A percentile compares a stretch with the other conserved stretches of the same genome.
phyloP scores from a whole-genome alignment of 208 protist species.

The Angomonas deanei region DNA sequence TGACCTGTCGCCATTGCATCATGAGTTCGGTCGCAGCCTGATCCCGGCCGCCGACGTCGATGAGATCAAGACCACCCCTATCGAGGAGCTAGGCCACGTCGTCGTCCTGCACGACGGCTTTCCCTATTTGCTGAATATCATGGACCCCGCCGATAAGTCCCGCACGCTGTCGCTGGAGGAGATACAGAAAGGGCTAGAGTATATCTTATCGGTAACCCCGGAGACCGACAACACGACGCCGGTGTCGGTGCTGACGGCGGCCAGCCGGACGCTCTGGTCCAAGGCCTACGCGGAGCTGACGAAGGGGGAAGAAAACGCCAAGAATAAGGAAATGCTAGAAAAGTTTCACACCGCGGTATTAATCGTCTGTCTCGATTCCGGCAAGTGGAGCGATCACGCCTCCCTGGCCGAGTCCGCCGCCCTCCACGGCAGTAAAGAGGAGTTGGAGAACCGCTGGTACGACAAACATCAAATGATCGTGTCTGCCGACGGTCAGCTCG shows the following conservation, averaged over 20 bases:
- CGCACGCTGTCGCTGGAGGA: constrained; percentile 29
- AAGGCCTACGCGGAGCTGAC: constrained; percentile 78
- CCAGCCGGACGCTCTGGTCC: constrained; percentile 68
- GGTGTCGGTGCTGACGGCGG: constrained; percentile 80
- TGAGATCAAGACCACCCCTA: constrained; percentile 43
- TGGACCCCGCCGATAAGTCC: constrained; percentile 23
- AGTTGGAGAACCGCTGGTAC: constrained; percentile 90
- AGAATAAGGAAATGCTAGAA: constrained; percentile 64
- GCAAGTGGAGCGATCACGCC: constrained; percentile 34
- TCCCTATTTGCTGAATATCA: constrained; percentile 61
- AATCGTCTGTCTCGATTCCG: constrained; percentile 74
- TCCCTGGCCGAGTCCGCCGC: constrained; percentile 40
- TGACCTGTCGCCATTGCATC: constrained; percentile 63
- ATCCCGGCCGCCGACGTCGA: constrained; percentile 65
- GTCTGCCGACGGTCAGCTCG: constrained; percentile 72
- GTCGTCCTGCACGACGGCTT: constrained; percentile 83
- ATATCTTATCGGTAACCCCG: constrained; percentile 71
- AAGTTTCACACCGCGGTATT: constrained; percentile 68
- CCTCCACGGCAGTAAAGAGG: constrained; percentile 65
- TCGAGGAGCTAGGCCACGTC: constrained; percentile 65
- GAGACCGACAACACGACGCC: constrained; percentile 74
- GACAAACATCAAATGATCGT: constrained; percentile 92
- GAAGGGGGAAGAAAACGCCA: constrained; percentile 13
- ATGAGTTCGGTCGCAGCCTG: constrained; percentile 71
- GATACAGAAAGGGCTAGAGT: constrained; percentile 66